Percentiles rank a stretch among this genome's conserved stretches.
Evolutionary conservation across 352 stramenopile genomes (phyloP).

Genomic region (Blastocystis sp.): DNA sequence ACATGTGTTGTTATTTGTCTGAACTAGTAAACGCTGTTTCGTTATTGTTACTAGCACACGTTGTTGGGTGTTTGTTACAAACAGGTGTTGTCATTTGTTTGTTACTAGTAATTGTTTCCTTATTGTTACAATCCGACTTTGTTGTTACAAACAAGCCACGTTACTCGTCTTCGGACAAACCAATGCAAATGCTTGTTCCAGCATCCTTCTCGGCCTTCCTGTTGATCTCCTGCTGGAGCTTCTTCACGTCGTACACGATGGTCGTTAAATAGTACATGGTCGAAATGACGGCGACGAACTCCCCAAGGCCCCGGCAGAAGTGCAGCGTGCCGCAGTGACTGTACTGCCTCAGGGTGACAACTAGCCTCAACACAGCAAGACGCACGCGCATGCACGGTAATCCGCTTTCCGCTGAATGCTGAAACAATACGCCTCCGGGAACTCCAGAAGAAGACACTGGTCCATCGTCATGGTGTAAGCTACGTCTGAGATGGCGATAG

Average conservation of each 20-base stretch:
- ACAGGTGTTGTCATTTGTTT: too few relatives aligned
- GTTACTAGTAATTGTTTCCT: too few relatives aligned
- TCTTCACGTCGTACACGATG: constrained; percentile 26
- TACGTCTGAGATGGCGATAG: not conserved
- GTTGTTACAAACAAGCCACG: not conserved
- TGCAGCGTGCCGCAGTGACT: constrained; percentile 3
- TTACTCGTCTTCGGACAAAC: not conserved
- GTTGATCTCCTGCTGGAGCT: not conserved
- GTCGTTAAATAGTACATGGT: constrained; percentile 39
- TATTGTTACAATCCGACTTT: too few relatives aligned
- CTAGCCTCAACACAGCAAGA: not conserved
- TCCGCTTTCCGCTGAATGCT: not conserved
- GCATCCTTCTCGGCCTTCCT: not conserved
- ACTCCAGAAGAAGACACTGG: not conserved
- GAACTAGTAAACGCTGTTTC: too few relatives aligned
- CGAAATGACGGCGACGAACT: constrained; percentile 10
- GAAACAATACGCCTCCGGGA: constrained; percentile 11
- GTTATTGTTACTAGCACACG: too few relatives aligned
- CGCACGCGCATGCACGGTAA: not conserved
- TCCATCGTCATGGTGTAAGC: not conserved
- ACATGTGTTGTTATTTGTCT: too few relatives aligned
- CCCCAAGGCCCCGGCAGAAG: not conserved
- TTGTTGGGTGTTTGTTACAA: too few relatives aligned
- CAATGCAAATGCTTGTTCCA: not conserved
- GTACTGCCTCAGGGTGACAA: not conserved